Evolutionary conservation across 352 stramenopile genomes (phyloP).

Genomic region (Globisporangium canariense): DNA sequence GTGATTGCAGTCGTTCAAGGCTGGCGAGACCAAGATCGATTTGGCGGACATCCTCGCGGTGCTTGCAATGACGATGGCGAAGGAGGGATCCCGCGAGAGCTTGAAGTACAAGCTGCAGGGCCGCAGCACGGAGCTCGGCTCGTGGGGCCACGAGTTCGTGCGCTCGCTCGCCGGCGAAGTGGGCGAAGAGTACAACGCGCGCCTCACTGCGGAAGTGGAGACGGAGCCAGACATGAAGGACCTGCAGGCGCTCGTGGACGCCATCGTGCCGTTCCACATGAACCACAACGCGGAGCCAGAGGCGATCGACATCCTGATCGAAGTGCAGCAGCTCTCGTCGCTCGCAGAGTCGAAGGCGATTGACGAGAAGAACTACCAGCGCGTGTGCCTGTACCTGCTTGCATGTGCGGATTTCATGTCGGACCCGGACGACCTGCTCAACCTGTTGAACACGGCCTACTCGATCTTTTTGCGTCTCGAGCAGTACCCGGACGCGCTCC

Average conservation of each 20-base stretch:
- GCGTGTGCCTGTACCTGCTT: constrained; percentile 98
- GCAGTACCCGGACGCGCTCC: constrained; percentile 94
- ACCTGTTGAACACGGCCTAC: constrained; percentile 91
- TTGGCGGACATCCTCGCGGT: constrained; percentile 90
- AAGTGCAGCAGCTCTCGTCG: constrained; percentile 96
- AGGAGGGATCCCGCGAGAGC: constrained; percentile 88
- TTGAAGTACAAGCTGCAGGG: constrained; percentile 90
- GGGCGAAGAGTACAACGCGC: constrained; percentile 89
- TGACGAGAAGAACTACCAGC: constrained; percentile 98
- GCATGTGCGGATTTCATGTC: constrained; percentile 98
- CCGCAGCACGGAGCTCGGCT: constrained; percentile 89
- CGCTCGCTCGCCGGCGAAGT: constrained; percentile 97
- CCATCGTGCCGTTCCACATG: constrained; percentile 99
- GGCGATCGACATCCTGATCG: constrained; percentile 98
- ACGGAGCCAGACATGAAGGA: constrained; percentile 84
- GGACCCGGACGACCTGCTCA: constrained; percentile 96
- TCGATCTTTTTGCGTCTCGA: constrained; percentile 93
- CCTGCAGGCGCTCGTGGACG: constrained; percentile 95
- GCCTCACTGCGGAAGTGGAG: constrained; percentile 47
- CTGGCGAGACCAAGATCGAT: constrained; percentile 69
- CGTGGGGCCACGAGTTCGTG: constrained; percentile 99
- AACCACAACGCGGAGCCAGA: constrained; percentile 99
- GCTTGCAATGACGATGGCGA: constrained; percentile 98
- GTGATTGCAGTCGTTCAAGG: constrained; percentile 26
- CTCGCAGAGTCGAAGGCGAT: constrained; percentile 92